These are phyloP conservation scores for Cercophora newfieldiana DNA, from an alignment of 495 filamentous ascomycete species.

Conservation along the genomic window DNA sequence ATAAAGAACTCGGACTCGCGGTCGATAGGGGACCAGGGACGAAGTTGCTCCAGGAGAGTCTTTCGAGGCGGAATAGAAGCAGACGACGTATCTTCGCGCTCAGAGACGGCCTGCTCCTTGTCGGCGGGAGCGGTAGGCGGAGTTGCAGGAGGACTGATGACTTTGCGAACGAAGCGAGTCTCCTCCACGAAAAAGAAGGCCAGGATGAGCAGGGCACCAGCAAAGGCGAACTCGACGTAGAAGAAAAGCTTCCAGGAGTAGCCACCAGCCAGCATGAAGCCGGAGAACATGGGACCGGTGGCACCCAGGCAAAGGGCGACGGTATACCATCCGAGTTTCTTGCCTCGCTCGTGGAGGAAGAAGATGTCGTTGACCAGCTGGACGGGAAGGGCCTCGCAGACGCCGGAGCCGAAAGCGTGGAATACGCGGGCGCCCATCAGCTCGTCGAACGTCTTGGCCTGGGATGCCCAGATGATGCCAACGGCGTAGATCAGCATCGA, in stretches of 20 bases:
- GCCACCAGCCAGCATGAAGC: constrained; percentile 64
- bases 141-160: not conserved
- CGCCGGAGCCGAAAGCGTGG: constrained; percentile 57
- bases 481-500: constrained; percentile 46
- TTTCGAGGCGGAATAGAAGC: constrained; percentile 40
- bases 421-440: constrained; percentile 59
- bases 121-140: not conserved
- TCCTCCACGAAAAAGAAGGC: constrained; percentile 65
- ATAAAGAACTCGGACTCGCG: constrained; percentile 55
- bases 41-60: constrained; percentile 49
- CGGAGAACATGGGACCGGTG: constrained; percentile 59
- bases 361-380: constrained; percentile 69
- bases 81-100: constrained; percentile 21
- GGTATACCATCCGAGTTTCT: constrained; percentile 60
- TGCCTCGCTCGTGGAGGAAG: constrained; percentile 62
- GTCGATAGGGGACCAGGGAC: constrained; percentile 51
- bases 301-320: constrained; percentile 60
- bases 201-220: constrained; percentile 52
- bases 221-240: constrained; percentile 64
- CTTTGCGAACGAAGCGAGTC: constrained; percentile 54
- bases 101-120: constrained; percentile 23
- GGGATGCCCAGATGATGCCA: constrained; percentile 58
- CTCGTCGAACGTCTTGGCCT: constrained; percentile 49
- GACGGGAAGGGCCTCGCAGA: constrained; percentile 64
- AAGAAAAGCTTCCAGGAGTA: constrained; percentile 66